phyloP scores from a whole-genome alignment of 2,329 filamentous ascomycete species.

The Lachnellula occidentalis region DNA sequence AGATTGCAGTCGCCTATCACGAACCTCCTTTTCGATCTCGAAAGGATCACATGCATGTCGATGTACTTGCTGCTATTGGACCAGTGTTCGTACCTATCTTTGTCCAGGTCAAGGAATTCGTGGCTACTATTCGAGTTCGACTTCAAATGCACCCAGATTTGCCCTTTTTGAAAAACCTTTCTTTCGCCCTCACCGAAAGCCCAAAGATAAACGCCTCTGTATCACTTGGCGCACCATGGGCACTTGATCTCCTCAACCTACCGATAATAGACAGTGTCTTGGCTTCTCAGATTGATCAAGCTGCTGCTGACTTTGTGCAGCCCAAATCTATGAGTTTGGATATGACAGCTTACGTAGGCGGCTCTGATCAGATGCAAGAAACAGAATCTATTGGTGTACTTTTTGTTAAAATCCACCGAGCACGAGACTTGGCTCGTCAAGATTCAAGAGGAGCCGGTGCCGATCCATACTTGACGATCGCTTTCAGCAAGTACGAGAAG shows the following conservation, averaged over 20 bases:
- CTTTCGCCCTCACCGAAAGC: constrained; percentile 17
- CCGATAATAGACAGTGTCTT: constrained; percentile 16
- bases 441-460: constrained; percentile 15
- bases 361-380: constrained; percentile 16
- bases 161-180: constrained; percentile 17
- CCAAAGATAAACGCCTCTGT: constrained; percentile 16
- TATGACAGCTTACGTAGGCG: constrained; percentile 18
- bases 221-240: constrained; percentile 18
- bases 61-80: constrained; percentile 16
- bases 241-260: constrained; percentile 16
- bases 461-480: constrained; percentile 19
- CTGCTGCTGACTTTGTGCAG: constrained; percentile 16
- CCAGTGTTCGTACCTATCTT: constrained; percentile 15
- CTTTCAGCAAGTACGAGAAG: constrained; percentile 20
- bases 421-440: constrained; percentile 14
- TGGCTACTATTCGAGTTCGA: constrained; percentile 15
- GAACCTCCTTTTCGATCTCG: constrained; percentile 15
- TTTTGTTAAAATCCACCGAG: constrained; percentile 19
- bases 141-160: constrained; percentile 20
- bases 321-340: constrained; percentile 20
- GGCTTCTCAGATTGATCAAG: constrained; percentile 14
- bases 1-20: constrained; percentile 18
- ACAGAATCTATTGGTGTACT: constrained; percentile 18
- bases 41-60: constrained; percentile 19
- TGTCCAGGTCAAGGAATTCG: constrained; percentile 19